Conservation (phyloP, 176 grass and related monocot species). For the Rhipidocladum racemiflorum region DNA sequence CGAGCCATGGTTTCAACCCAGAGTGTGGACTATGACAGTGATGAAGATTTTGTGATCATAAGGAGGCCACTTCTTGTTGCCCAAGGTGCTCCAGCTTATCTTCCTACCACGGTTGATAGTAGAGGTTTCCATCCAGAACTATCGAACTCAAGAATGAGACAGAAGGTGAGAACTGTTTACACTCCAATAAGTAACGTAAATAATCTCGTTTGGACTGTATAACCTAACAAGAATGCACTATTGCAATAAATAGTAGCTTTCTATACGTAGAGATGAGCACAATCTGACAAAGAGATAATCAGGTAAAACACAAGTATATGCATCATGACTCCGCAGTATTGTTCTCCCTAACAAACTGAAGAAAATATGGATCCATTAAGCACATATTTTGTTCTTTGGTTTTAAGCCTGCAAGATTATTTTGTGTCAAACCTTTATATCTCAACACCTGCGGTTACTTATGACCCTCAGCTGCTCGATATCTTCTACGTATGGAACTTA, state of each 20-base stretch:
- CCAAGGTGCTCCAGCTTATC: conserved; percentile 52
- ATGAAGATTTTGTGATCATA: conserved; percentile 91
- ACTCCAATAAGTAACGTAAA: background rate
- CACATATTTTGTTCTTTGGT: background rate
- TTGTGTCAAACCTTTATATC: background rate
- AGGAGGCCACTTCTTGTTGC: conserved; percentile 72
- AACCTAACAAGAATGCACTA: background rate
- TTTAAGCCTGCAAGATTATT: background rate
- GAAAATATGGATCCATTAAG: background rate
- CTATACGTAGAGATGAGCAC: background rate
- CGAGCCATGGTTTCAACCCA: conserved; percentile 45
- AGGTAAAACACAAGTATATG: background rate
- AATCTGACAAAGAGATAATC: background rate
- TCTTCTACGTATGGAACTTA: background rate
- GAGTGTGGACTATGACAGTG: conserved; percentile 61
- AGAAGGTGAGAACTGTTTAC: conserved; percentile 55
- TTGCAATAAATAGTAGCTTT: background rate
- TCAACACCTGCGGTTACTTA: background rate
- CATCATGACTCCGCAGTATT: background rate
- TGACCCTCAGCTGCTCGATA: background rate
- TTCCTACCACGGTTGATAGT: conserved; percentile 38
- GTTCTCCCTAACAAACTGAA: background rate
- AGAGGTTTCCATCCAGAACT: conserved; percentile 53
- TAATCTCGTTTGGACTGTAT: background rate
- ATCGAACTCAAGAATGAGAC: conserved; percentile 80